These are phyloP conservation scores for Podospora fimiseda DNA, from an alignment of 495 filamentous ascomycete genomes.

Conservation along the genomic window DNA sequence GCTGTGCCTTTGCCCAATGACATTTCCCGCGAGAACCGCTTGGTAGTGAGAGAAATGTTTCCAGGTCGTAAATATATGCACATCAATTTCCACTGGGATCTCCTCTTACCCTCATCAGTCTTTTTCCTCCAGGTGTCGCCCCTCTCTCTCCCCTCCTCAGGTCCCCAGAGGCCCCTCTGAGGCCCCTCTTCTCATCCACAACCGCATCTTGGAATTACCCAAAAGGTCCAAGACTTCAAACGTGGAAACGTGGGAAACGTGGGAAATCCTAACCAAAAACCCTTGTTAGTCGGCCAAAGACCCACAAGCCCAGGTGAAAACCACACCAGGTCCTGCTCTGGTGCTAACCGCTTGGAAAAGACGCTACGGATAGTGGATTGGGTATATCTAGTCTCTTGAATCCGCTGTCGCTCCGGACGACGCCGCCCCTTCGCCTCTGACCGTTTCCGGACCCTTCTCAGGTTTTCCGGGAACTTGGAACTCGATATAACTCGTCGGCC, in stretches of 20 bases:
- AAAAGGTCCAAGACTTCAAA: not conserved
- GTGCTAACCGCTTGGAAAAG: constrained; percentile 10
- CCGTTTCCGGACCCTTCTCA: not conserved
- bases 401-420: constrained; percentile 17
- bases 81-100: not conserved
- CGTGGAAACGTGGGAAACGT: not conserved
- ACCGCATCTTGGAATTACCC: not conserved
- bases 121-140: not conserved
- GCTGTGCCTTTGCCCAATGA: not conserved
- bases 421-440: not conserved
- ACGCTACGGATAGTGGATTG: not conserved
- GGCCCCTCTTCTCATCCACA: not conserved
- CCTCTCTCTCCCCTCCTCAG: not conserved
- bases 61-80: no score
- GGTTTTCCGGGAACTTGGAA: not conserved
- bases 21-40: constrained; percentile 7
- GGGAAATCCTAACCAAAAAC: constrained; percentile 1
- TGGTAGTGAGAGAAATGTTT: not conserved
- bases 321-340: constrained; percentile 8
- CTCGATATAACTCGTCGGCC: not conserved
- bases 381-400: constrained; percentile 4
- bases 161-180: not conserved
- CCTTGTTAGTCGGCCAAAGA: constrained; percentile 9
- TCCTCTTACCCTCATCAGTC: not conserved
- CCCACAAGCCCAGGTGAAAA: constrained; percentile 14